These are phyloP conservation scores for Pyricularia sp. DNA, from an alignment of 2,329 filamentous ascomycete genomes.

Conservation along the genomic window DNA sequence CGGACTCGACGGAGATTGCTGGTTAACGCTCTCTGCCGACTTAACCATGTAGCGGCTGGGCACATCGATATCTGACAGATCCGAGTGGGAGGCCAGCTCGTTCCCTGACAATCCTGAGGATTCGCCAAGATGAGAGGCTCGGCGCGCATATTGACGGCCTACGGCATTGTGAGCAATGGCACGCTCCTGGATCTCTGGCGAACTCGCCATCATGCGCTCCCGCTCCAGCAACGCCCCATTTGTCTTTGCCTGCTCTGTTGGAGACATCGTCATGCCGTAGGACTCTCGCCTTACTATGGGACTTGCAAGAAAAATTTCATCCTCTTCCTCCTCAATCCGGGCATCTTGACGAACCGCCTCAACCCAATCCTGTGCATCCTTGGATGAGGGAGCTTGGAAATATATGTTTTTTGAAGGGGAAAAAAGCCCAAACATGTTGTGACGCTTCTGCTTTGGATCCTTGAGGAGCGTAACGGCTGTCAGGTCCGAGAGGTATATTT, in stretches of 20 bases:
- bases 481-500: slow-evolving; percentile 79
- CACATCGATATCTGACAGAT: slow-evolving; percentile 66
- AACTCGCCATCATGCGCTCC: slow-evolving; percentile 45
- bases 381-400: slow-evolving; percentile 63
- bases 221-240: slow-evolving; percentile 17
- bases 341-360: slow-evolving; percentile 69
- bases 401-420: slow-evolving; percentile 87
- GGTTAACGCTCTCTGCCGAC: slow-evolving; percentile 38
- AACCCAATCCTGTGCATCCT: slow-evolving; percentile 82
- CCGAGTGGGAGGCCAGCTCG: slow-evolving; percentile 71
- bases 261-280: slow-evolving; percentile 18
- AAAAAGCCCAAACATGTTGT: slow-evolving; percentile 87
- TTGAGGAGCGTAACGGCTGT: slow-evolving; percentile 85
- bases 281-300: slow-evolving; percentile 45
- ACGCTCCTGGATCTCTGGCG: slow-evolving; percentile 46
- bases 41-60: slow-evolving; percentile 34
- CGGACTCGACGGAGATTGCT: slow-evolving; percentile 24
- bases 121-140: slow-evolving; percentile 53
- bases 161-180: slow-evolving; percentile 20
- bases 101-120: slow-evolving; percentile 55
- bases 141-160: slow-evolving; percentile 24
- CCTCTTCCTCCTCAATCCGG: slow-evolving; percentile 79
- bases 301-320: slow-evolving; percentile 68
- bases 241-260: slow-evolving; percentile 7
- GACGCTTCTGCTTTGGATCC: slow-evolving; percentile 77